Evolutionary conservation across 2,329 filamentous ascomycete species (phyloP), one percentile per base, ranked within the genome.

Genomic region (Colletotrichum plurivorum): DNA sequence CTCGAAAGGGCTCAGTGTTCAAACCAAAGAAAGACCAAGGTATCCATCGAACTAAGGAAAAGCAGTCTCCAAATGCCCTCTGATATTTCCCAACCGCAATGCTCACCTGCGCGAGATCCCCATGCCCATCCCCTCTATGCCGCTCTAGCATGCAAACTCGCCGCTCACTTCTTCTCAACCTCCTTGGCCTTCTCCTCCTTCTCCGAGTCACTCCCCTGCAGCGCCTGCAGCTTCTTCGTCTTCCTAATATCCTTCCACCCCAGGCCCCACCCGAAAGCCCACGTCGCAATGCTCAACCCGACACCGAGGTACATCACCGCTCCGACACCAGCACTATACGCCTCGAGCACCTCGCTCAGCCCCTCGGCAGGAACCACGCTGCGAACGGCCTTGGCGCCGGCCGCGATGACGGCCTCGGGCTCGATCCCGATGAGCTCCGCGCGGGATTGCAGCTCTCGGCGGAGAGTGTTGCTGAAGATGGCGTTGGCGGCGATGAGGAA

Each of bases 221-320:
- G 41, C 7, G 59, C 49, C 6, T 55, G 54, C 1, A 62, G 16
- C 0, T 62, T 62, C 3, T 71, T 63, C 66, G 78, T 78, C 71
- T 81, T 80, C 43, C 83, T 80, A 36, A 86, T 77, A 71, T 83
- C 81, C 22, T 79, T 80, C 78, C 82, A 85, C 1, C 84, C 85
- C 71, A 86, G 78, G 0, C 83, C 84, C 72, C 80, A 82, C 0
- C 77, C 75, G 5, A 78, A 76, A 0, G 82, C 22, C 22, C 84
- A 79, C 59, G 75, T 72, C 3, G 59, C 71, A 22, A 71, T 74
- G 6, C 76, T 74, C 25, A 78, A 62, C 0, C 76, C 80, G 0
- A 78, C 74, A 13, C 77, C 76, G 22, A 74, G 71, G 49, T 77
- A 74, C 65, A 79, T 78, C 0, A 74, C 74, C 6, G 69, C 59